These are phyloP conservation scores for Talaromyces sp. DNA, from an alignment of 2,329 filamentous ascomycete genomes.

Conservation along the genomic window DNA sequence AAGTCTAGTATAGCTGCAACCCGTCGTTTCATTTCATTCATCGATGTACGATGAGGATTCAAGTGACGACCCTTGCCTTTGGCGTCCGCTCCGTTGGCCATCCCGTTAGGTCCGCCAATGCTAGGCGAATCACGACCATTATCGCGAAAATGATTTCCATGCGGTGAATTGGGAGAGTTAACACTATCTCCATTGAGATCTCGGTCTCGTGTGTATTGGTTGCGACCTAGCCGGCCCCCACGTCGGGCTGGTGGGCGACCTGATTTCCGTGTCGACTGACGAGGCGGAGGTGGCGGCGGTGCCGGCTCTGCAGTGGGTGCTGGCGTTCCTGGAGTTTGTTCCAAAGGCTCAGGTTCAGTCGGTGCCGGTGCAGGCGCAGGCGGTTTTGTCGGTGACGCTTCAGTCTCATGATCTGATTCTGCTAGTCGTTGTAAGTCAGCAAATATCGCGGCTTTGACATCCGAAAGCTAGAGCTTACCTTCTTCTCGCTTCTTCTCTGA, in stretches of 20 bases:
- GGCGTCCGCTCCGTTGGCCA: slow-evolving; percentile 56
- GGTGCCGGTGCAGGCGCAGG: slow-evolving; percentile 23
- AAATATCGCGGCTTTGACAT: neutral
- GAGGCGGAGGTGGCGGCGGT: slow-evolving; percentile 33
- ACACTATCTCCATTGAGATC: slow-evolving; percentile 55
- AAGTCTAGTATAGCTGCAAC: slow-evolving; percentile 84
- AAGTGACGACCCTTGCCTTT: slow-evolving; percentile 59
- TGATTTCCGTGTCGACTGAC: slow-evolving; percentile 57
- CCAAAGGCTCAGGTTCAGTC: slow-evolving; percentile 29
- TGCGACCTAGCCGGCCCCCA: slow-evolving; percentile 63
- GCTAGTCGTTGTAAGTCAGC: neutral
- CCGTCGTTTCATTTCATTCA: slow-evolving; percentile 83
- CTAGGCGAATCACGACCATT: slow-evolving; percentile 35
- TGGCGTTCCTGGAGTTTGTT: slow-evolving; percentile 42
- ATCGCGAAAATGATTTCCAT: slow-evolving; percentile 30
- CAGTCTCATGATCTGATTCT: slow-evolving; percentile 69
- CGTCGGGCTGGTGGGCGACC: slow-evolving; percentile 64
- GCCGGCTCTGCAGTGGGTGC: slow-evolving; percentile 40
- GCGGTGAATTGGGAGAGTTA: slow-evolving; percentile 36
- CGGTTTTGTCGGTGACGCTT: slow-evolving; percentile 53
- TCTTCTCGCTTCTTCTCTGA: slow-evolving; percentile 76
- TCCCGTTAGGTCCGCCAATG: slow-evolving; percentile 35
- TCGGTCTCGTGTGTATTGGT: slow-evolving; percentile 77
- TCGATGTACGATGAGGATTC: slow-evolving; percentile 62
- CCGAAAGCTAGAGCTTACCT: slow-evolving; percentile 51